Evolutionary conservation across 1,139 yeast species (phyloP), one percentile per base, ranked within the genome.

Genomic region (Suhomyces bokatorum): DNA sequence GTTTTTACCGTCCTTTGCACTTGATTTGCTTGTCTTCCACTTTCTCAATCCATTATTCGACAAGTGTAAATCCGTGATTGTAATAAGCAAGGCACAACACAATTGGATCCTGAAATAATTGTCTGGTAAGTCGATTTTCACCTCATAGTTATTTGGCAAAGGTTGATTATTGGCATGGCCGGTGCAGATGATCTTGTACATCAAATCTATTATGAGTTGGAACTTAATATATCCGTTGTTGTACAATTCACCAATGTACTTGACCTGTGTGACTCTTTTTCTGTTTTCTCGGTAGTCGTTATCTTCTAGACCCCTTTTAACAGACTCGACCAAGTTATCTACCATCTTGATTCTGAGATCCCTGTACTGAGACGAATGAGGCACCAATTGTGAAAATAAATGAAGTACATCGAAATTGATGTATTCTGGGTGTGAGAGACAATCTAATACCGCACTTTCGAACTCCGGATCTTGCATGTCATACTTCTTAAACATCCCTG

Each of bases 71-170:
- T 3, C 60, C 48, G 12, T 27, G 13, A 42, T 37, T 2, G 40
- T 36, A 13, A 46, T 52, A 37, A 70, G 58, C 30, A 73, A 46
- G 11, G 58, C 49, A 41, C 75, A 69, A 36, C 70, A 64, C 56
- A 90, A 63, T 38, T 83, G 81, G 27, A 89, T 69, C 48, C 96
- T 74, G 62, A 89, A 88, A 57, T 83, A 87, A 54, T 87, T 84
- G 55, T 81, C 77, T 0, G 85, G 83, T 10, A 69, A 69, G 63
- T 90, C 97, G 17, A 76, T 44, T n/a, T 51, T 57, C 14, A 72
- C 73, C 16, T 71, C 64, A 30, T 61, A 51, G 26, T 59, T 62
- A 17, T 65, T 63, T 0, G 83, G 83, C 15, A 68, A 67, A 1
- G 95, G 91, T 49, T 75, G 78, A 44, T 81, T 83, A 45, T 75